Evolutionary conservation across 257 asterid genomes (phyloP).

Genomic region (Buddleja alternifolia): DNA sequence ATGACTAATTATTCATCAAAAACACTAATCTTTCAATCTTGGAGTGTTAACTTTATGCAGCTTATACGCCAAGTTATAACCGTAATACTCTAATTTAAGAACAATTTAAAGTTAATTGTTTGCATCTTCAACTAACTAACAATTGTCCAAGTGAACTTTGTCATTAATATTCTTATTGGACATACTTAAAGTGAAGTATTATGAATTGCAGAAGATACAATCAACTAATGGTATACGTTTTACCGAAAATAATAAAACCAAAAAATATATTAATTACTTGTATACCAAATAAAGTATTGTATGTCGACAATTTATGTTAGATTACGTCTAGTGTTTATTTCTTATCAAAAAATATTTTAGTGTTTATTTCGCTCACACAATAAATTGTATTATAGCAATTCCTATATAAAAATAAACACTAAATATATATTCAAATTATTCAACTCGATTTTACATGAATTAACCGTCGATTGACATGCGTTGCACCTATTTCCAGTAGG

Average conservation of each 20-base stretch:
- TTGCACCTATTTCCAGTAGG: conserved; percentile 29
- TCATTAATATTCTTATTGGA: neutral
- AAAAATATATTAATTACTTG: no score
- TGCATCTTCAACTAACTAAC: no score
- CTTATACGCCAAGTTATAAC: conserved; percentile 30
- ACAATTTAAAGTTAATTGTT: neutral
- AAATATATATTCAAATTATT: no score
- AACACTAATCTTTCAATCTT: conserved; percentile 26
- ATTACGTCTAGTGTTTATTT: no score
- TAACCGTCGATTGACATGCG: conserved; percentile 19
- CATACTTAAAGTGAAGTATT: neutral
- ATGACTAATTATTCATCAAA: conserved; percentile 35
- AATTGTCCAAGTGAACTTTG: no score
- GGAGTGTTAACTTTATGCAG: conserved; percentile 28
- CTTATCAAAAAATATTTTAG: no score
- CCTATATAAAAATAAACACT: no score
- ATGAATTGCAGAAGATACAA: neutral
- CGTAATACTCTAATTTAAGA: neutral
- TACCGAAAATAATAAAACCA: no score
- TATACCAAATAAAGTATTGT: neutral
- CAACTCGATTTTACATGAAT: no score
- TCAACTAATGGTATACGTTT: neutral
- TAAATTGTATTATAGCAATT: no score
- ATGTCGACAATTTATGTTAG: no score
- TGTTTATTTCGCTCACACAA: no score